Evolutionary conservation across 768 basidiomycete species (phyloP), one percentile per base, ranked within the genome.

Genomic region (Pulveroboletus sp.): DNA sequence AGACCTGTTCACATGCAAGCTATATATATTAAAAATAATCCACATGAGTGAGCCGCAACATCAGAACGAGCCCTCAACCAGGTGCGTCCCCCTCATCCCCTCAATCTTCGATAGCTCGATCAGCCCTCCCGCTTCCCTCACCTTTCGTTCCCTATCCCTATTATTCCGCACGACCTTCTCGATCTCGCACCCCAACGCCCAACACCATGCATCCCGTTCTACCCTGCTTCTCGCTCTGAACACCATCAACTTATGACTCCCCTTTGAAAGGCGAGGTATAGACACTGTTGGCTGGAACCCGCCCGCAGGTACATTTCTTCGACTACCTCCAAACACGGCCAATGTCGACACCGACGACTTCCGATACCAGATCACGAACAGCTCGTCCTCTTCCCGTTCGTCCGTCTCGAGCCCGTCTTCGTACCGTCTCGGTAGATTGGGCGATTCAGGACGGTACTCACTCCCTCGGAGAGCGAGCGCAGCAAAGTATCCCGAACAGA

Each of bases 191-290:
- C 90, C 93, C 57, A 98, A 69, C 1, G 90, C 91, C 87, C 89
- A 96, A 58, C 92, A 92, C 94, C 94, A 97, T 27, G 85, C 77
- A 66, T 98, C 93, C 27, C 94, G 74, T 68, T 98, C 95, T 33
- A 97, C 73, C 69, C 84, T 83, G 62, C 82, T 92, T 63, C 93
- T 75, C 45, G 86, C 83, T 54, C 82, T 78, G 57, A 87, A 85
- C 2, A 93, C 76, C 14, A 78, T 58, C 48, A 83, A 57, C 64
- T 85, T 83, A 52, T 80, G 71, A 58, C 82, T 83, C 51, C 72
- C 75, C 43, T 38, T 63, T 39, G 75, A 82, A 47, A 84, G 69
- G 24, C 70, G 63, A 30, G 79, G 89, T 31, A 82, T 57, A 27
- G 69, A 59, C 15, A 45, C 49, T 28, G 51, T 27, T 10, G 57